A percentile compares a stretch with the other conserved stretches of the same genome.
Evolutionary conservation across 768 basidiomycete species (phyloP).

Genomic region (Lactarius sp.): DNA sequence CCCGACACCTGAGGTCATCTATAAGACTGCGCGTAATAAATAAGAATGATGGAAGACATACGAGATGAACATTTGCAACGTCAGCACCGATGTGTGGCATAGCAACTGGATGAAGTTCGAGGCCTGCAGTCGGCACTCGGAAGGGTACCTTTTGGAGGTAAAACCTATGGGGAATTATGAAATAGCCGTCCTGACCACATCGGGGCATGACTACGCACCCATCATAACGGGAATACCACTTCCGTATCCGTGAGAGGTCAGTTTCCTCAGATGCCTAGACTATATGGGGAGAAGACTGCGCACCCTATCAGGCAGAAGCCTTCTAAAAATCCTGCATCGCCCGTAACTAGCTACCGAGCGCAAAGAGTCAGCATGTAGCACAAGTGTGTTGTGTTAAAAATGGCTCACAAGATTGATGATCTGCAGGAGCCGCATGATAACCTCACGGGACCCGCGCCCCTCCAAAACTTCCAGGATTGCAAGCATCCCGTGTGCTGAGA

Average conservation of each 20-base stretch:
- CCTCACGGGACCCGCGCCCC: slow-evolving; percentile 78
- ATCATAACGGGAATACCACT: slow-evolving; percentile 96
- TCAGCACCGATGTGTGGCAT: slow-evolving; percentile 89
- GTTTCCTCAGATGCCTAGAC: neutral
- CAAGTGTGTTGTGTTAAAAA: neutral
- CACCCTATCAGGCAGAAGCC: slow-evolving; percentile 91
- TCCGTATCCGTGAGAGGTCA: neutral
- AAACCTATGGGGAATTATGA: slow-evolving; percentile 51
- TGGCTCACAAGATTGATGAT: slow-evolving; percentile 78
- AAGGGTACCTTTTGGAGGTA: slow-evolving; percentile 89
- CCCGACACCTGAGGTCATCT: slow-evolving; percentile 66
- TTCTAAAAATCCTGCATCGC: slow-evolving; percentile 83
- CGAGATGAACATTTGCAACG: slow-evolving; percentile 99
- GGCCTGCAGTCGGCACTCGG: slow-evolving; percentile 91
- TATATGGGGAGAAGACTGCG: slow-evolving; percentile 24
- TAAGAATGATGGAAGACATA: slow-evolving; percentile 40
- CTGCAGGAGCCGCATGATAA: slow-evolving; percentile 77
- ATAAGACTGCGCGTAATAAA: neutral
- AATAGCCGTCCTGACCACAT: slow-evolving; percentile 8
- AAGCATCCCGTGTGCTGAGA: slow-evolving; percentile 91
- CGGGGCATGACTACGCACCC: slow-evolving; percentile 43
- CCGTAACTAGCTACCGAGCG: slow-evolving; percentile 39
- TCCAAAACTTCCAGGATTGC: slow-evolving; percentile 93
- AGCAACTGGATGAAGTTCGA: slow-evolving; percentile 91
- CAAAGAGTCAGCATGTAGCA: neutral